These are phyloP conservation scores for Colletotrichum echinochloae DNA, from an alignment of 2,329 filamentous ascomycete genomes.

Conservation along the genomic window DNA sequence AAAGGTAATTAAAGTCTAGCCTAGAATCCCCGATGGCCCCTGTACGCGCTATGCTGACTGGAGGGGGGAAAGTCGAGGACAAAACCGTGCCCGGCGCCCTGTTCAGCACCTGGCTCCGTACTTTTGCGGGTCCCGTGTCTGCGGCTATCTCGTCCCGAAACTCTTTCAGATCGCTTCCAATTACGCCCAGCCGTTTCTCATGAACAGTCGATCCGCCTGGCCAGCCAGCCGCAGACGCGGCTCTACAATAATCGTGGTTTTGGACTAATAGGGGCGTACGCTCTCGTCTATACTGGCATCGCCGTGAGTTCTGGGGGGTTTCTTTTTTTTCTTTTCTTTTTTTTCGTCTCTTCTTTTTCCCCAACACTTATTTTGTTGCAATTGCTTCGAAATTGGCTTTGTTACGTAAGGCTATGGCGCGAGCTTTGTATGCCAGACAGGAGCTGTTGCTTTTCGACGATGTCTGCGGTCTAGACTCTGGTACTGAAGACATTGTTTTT, in stretches of 20 bases:
- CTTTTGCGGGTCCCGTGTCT: slow-evolving; percentile 29
- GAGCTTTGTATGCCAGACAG: slow-evolving; percentile 48
- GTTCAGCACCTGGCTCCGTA: slow-evolving; percentile 37
- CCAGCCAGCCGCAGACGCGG: slow-evolving; percentile 40
- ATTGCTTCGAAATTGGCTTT: background rate
- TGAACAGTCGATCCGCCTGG: slow-evolving; percentile 43
- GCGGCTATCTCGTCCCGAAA: slow-evolving; percentile 32
- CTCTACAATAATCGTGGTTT: slow-evolving; percentile 44
- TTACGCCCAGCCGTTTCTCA: slow-evolving; percentile 46
- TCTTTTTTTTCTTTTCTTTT: too few species aligned
- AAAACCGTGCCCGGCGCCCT: slow-evolving; percentile 39
- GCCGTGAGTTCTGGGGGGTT: slow-evolving; percentile 43
- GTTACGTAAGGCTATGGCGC: slow-evolving; percentile 44
- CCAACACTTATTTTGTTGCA: background rate
- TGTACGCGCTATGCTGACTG: background rate
- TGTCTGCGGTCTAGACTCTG: slow-evolving; percentile 48
- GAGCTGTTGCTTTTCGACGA: slow-evolving; percentile 47
- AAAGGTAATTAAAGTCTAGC: slow-evolving; percentile 40
- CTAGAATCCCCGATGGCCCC: background rate
- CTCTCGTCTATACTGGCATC: slow-evolving; percentile 45
- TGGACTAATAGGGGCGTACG: slow-evolving; percentile 47
- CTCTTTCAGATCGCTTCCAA: slow-evolving; percentile 45
- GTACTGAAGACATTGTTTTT: slow-evolving; percentile 45
- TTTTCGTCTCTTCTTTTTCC: too few species aligned
- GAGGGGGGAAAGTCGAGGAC: slow-evolving; percentile 41